phyloP scores from a whole-genome alignment of 1,284 basidiomycete species.

The Meira nashicola region DNA sequence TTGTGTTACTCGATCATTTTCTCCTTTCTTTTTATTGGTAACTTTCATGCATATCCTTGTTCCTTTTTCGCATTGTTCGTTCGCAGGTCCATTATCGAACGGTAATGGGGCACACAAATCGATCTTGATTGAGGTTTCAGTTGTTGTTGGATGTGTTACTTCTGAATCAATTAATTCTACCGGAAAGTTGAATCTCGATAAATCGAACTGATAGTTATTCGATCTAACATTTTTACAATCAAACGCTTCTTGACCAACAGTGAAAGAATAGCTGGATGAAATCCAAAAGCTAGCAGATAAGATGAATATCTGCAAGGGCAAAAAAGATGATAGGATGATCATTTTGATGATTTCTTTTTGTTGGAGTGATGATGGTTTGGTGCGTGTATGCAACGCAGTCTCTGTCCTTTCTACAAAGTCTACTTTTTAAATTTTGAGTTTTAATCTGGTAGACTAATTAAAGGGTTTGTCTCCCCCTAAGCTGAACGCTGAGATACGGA shows the following conservation, averaged over 20 bases:
- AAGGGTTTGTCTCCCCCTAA: no score
- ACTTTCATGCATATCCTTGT: slow-evolving; percentile 10
- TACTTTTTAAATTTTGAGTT: no score
- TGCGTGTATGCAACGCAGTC: no score
- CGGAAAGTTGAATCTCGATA: background rate
- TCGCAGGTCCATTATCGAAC: background rate
- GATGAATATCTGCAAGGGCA: background rate
- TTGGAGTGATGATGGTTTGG: no score
- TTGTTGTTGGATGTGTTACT: slow-evolving; percentile 1
- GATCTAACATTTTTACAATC: slow-evolving; percentile 9
- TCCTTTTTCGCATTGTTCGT: slow-evolving; percentile 2
- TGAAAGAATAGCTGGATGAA: background rate
- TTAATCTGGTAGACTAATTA: no score
- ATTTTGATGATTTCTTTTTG: background rate
- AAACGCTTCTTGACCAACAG: background rate
- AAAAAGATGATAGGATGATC: background rate
- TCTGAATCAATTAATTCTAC: background rate
- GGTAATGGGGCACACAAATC: background rate
- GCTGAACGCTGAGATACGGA: no score
- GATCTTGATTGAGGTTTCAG: slow-evolving; percentile 3
- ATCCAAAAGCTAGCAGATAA: background rate
- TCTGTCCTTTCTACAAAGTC: no score
- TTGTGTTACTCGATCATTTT: slow-evolving; percentile 1
- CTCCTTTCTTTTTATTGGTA: background rate
- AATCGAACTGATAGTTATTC: background rate